phyloP scores from a whole-genome alignment of 179 eudicot species.

The Drosera spatulata region DNA sequence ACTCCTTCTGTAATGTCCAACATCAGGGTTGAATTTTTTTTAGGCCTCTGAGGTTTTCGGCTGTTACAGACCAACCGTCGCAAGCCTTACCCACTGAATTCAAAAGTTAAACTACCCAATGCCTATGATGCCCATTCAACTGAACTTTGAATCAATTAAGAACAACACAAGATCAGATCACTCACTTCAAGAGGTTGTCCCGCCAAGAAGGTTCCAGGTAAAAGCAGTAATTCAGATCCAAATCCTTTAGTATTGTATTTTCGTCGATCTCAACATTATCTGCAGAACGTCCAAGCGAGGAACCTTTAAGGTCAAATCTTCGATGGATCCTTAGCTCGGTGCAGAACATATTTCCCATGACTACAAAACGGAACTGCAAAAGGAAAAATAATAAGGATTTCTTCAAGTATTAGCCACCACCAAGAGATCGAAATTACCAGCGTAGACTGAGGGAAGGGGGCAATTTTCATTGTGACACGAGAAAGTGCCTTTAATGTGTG shows the following conservation, averaged over 20 bases:
- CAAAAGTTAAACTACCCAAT: background rate
- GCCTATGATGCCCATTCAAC: background rate
- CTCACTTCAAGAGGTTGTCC: constrained; percentile 71
- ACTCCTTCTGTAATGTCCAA: too few relatives aligned
- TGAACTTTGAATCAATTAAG: background rate
- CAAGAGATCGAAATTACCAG: background rate
- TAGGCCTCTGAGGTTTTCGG: too few relatives aligned
- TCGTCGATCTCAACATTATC: constrained; percentile 95
- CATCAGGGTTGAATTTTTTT: too few relatives aligned
- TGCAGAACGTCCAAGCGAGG: constrained; percentile 90
- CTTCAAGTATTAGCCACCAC: constrained; percentile 9
- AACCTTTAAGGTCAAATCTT: constrained; percentile 91
- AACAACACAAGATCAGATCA: constrained; percentile 5
- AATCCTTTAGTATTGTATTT: constrained; percentile 91
- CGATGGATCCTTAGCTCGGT: constrained; percentile 95
- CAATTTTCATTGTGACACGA: too few relatives aligned
- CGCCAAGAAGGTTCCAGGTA: constrained; percentile 95
- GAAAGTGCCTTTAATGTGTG: too few relatives aligned
- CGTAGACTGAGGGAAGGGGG: too few relatives aligned
- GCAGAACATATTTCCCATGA: constrained; percentile 99
- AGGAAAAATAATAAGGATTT: background rate
- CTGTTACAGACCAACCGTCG: too few relatives aligned
- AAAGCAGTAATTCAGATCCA: constrained; percentile 83
- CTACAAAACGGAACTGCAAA: constrained; percentile 93
- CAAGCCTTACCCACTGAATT: too few relatives aligned